These are phyloP conservation scores for Telfairia occidentalis DNA, from an alignment of 331 rosid genomes.

Conservation along the genomic window DNA sequence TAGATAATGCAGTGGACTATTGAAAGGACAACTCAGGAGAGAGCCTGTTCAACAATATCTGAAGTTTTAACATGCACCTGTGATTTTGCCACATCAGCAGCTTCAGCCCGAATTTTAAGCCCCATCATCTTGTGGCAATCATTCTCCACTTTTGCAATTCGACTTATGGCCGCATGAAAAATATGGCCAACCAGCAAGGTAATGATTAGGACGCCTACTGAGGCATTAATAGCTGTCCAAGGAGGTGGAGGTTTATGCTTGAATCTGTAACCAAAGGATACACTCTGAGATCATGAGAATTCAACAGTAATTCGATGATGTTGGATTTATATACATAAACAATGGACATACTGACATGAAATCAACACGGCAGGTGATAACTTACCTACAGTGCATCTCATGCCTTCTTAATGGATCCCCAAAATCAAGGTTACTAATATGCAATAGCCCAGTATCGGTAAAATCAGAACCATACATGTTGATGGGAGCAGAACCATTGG, in stretches of 20 bases:
- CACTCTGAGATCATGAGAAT: neutral
- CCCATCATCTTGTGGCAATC: constrained; percentile 47
- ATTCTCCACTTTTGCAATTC: constrained; percentile 75
- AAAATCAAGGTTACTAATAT: constrained; percentile 63
- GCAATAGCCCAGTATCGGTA: constrained; percentile 65
- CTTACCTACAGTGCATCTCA: constrained; percentile 98
- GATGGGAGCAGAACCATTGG: constrained; percentile 54
- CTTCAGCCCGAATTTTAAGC: constrained; percentile 84
- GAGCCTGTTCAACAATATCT: neutral
- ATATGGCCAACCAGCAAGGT: constrained; percentile 73
- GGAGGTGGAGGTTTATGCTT: constrained; percentile 71
- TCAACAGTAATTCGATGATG: constrained; percentile 2
- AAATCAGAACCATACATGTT: constrained; percentile 87
- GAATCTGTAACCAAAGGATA: constrained; percentile 44
- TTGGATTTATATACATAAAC: neutral
- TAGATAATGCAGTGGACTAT: neutral
- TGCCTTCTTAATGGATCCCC: constrained; percentile 95
- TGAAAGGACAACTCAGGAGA: neutral
- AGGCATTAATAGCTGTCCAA: constrained; percentile 61
- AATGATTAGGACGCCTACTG: constrained; percentile 54
- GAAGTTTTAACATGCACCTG: constrained; percentile 40
- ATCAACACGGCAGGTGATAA: neutral
- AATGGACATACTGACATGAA: neutral
- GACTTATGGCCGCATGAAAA: constrained; percentile 66
- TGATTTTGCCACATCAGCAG: constrained; percentile 97